These are phyloP conservation scores for Tremellales sp. DNA, from an alignment of 1,284 basidiomycete species.

Conservation along the genomic window DNA sequence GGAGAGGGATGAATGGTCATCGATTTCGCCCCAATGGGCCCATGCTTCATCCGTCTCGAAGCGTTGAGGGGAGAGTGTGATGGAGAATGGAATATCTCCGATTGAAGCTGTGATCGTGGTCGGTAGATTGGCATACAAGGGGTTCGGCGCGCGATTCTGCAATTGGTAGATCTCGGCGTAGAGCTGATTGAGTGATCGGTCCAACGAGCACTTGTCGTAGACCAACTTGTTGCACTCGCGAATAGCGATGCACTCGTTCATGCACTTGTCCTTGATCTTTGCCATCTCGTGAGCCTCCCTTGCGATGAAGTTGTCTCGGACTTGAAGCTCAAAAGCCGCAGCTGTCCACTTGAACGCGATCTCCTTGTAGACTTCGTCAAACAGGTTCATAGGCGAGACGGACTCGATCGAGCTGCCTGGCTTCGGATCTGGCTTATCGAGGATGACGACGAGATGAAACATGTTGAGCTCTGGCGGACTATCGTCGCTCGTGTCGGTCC, in stretches of 20 bases:
- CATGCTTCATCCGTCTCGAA: conserved; percentile 59
- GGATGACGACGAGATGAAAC: conserved; percentile 82
- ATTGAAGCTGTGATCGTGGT: conserved; percentile 70
- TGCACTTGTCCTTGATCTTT: conserved; percentile 60
- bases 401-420: conserved; percentile 16
- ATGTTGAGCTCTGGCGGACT: conserved; percentile 60
- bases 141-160: conserved; percentile 61
- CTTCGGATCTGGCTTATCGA: conserved; percentile 79
- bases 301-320: conserved; percentile 75
- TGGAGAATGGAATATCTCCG: conserved; percentile 67
- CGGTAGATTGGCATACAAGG: conserved; percentile 48
- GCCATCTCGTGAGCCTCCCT: conserved; percentile 66
- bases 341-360: conserved; percentile 82
- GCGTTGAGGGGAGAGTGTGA: conserved; percentile 71
- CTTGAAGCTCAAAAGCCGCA: conserved; percentile 80
- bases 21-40: conserved; percentile 48
- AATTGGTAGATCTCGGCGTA: conserved; percentile 50
- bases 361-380: conserved; percentile 72
- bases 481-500: conserved; percentile 11
- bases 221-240: conserved; percentile 29
- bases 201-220: conserved; percentile 64
- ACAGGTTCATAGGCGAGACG: conserved; percentile 34
- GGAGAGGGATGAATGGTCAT: conserved; percentile 50
- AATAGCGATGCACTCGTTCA: conserved; percentile 34
- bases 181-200: conserved; percentile 65